Evolutionary conservation across 2,329 filamentous ascomycete genomes (phyloP).

Genomic region (Pyricularia sp.): DNA sequence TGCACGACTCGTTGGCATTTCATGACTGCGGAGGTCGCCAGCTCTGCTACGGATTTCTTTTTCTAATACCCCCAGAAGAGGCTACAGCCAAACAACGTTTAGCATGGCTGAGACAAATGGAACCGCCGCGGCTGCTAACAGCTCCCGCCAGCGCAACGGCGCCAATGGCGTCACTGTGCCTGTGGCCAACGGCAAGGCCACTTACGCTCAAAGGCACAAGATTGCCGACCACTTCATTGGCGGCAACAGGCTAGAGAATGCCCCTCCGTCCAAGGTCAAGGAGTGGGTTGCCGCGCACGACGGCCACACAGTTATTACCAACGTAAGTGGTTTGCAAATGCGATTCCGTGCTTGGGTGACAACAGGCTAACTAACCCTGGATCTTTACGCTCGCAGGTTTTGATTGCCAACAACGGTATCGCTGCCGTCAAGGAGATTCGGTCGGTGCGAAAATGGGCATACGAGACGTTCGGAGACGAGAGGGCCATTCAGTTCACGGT

Average conservation of each 20-base stretch:
- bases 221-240: constrained; percentile 92
- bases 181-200: constrained; percentile 43
- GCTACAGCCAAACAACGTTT: constrained; percentile 6
- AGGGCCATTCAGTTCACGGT: constrained; percentile 97
- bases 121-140: constrained; percentile 25
- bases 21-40: constrained; percentile 1
- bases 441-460: constrained; percentile 99
- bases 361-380: background rate
- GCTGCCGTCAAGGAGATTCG: constrained; percentile 98
- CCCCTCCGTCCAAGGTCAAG: constrained; percentile 76
- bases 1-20: background rate
- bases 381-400: constrained; percentile 47
- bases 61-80: constrained; percentile 1
- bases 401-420: constrained; percentile 99
- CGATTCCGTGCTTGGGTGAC: background rate
- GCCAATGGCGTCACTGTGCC: constrained; percentile 35
- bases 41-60: background rate
- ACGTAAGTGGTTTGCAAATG: constrained; percentile 44
- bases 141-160: constrained; percentile 11
- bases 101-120: constrained; percentile 37
- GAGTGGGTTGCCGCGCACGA: constrained; percentile 85
- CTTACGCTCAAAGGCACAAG: constrained; percentile 69
- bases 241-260: constrained; percentile 75
- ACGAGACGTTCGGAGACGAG: constrained; percentile 98
- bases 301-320: constrained; percentile 96